Evolutionary conservation across 169 alveolate genomes (phyloP), one percentile per base, ranked within the genome.

Genomic region (Plasmodium knowlesi): DNA sequence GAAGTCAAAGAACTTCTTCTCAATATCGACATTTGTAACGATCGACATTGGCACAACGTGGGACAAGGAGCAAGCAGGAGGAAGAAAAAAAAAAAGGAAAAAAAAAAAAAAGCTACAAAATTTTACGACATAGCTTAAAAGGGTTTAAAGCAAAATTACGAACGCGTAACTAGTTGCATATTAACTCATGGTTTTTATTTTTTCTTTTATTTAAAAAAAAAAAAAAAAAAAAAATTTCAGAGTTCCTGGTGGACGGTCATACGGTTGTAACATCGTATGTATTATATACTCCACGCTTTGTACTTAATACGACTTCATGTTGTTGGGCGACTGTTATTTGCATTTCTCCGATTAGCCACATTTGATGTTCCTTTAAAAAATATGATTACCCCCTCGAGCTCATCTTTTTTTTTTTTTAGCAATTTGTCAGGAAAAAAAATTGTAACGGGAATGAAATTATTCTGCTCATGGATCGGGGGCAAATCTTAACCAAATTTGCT

Each of bases 1-100:
- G 82, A 89, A 79, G 83, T 89, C 94, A 61, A 81, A 89, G 43
- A 67, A 70, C 67, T 89, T 89, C 43, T 28, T 89, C 25, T 89
- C 90, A 67, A 89, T 89, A 80, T 81, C 94, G 53, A 67, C 54
- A 67, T 73, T 61, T 16, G 84, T 43, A 89, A 80, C 72, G 14
- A 79, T 25, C 41, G 94, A 3, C 94, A 88, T 88, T 43, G 32
- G 41, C 61, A n/a, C 39, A 32, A 3, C 28, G 32, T 76, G 30
- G 67, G 70, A 19, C 67, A 88, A 79, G 57, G 3, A 57, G 72
- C 5, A 46, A 82, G 12, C 32, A n/a, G 28, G 81, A 22, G 22
- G 37, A n/a, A 43, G n/a, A 14, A 41, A 76, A 88, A 88, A 41
- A 74, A 86, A n/a, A n/a, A n/a, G n/a, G n/a, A n/a, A 53, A 39